Conservation (phyloP, 2,329 filamentous ascomycete species). For the Chaetomium sp. region DNA sequence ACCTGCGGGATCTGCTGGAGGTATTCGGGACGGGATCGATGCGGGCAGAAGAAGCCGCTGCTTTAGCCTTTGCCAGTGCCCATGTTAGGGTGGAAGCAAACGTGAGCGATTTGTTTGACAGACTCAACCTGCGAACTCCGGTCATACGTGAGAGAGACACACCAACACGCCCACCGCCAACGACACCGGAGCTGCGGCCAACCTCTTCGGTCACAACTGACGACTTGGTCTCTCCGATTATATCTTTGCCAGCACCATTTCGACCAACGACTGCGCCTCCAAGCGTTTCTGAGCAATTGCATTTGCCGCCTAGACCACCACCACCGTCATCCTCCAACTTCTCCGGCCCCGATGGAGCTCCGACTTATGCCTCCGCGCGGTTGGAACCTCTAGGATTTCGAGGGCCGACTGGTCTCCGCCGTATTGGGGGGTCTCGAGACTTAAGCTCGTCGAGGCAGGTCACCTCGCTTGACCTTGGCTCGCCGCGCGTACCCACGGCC, state of each 20-base stretch:
- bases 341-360: neutral
- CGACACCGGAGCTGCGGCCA: neutral
- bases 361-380: neutral
- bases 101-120: constrained; percentile 11
- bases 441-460: constrained; percentile 1
- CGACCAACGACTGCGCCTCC: neutral
- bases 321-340: neutral
- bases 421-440: constrained; percentile 17
- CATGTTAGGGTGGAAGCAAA: constrained; percentile 8
- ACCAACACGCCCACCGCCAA: neutral
- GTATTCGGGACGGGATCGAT: constrained; percentile 10
- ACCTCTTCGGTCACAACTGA: neutral
- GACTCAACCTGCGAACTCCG: neutral
- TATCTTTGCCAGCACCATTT: constrained; percentile 2
- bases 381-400: neutral
- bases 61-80: constrained; percentile 10
- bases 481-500: too few species aligned
- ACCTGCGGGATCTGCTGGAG: constrained; percentile 18
- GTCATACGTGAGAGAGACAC: too few species aligned
- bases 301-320: too few species aligned
- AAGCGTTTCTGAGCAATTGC: neutral
- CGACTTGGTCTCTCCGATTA: constrained; percentile 6
- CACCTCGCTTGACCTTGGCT: neutral
- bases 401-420: constrained; percentile 5
- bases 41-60: constrained; percentile 3